phyloP scores from a whole-genome alignment of 2,329 filamentous ascomycete genomes.

The Xylaria sp. region DNA sequence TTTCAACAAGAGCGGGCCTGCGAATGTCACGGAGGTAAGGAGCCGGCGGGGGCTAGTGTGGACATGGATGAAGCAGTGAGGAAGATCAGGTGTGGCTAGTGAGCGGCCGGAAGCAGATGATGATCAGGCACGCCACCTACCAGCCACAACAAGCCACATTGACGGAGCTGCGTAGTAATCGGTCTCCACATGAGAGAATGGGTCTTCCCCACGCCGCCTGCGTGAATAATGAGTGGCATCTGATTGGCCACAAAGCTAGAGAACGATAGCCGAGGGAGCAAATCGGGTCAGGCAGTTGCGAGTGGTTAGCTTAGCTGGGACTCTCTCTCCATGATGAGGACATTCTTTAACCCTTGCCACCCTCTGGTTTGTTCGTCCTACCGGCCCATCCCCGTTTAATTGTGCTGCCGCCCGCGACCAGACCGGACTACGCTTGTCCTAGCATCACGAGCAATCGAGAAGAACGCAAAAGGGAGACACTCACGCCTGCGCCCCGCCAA shows the following conservation, averaged over 20 bases:
- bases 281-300: slow-evolving; percentile 23
- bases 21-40: too few relatives aligned
- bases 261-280: slow-evolving; percentile 29
- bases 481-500: slow-evolving; percentile 23
- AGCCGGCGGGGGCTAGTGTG: too few relatives aligned
- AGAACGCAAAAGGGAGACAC: neutral
- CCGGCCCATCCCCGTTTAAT: neutral
- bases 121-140: neutral
- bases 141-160: neutral
- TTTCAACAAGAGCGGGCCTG: too few relatives aligned
- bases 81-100: too few relatives aligned
- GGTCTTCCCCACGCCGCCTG: slow-evolving; percentile 3
- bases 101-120: neutral
- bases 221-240: slow-evolving; percentile 30
- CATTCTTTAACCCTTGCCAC: slow-evolving; percentile 25
- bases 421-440: neutral
- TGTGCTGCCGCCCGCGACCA: neutral
- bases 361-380: neutral
- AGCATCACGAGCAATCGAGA: neutral
- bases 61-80: too few relatives aligned
- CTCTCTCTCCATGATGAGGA: slow-evolving; percentile 28
- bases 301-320: slow-evolving; percentile 1
- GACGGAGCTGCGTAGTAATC: neutral
- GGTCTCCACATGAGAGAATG: neutral
- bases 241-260: slow-evolving; percentile 26